These are phyloP conservation scores for Tubosaeta sp. DNA, from an alignment of 768 basidiomycete species.

Conservation along the genomic window DNA sequence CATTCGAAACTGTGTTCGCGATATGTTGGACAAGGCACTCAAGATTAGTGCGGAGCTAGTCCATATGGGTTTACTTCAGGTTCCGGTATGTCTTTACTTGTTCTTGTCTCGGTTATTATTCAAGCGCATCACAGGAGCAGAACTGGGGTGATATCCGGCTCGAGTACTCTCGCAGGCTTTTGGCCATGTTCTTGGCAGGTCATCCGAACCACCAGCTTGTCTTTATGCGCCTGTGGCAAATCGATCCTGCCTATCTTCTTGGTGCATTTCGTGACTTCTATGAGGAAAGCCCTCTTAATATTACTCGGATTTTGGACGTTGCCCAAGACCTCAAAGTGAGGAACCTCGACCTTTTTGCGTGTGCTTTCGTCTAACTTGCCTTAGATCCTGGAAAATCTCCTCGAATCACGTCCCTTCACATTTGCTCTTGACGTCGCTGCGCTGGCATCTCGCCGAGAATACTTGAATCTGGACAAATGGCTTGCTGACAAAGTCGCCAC, in stretches of 20 bases:
- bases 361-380: slow-evolving; percentile 3
- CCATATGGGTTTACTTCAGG: slow-evolving; percentile 88
- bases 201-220: slow-evolving; percentile 95
- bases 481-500: slow-evolving; percentile 79
- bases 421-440: slow-evolving; percentile 95
- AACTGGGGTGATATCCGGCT: slow-evolving; percentile 84
- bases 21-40: slow-evolving; percentile 91
- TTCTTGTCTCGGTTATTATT: background rate
- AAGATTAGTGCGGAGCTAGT: slow-evolving; percentile 93
- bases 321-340: slow-evolving; percentile 90
- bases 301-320: slow-evolving; percentile 91
- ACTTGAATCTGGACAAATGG: slow-evolving; percentile 97
- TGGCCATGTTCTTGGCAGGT: slow-evolving; percentile 87
- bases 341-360: slow-evolving; percentile 3
- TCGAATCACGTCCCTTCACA: slow-evolving; percentile 83
- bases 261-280: slow-evolving; percentile 91
- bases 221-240: slow-evolving; percentile 95
- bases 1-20: slow-evolving; percentile 71
- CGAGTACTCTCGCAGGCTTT: slow-evolving; percentile 82
- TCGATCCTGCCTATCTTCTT: slow-evolving; percentile 80
- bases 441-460: slow-evolving; percentile 87
- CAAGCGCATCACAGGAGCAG: slow-evolving; percentile 46
- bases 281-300: slow-evolving; percentile 86
- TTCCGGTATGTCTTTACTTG: slow-evolving; percentile 58
- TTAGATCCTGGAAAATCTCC: slow-evolving; percentile 87